Evolutionary conservation across 1,284 basidiomycete species (phyloP), one percentile per base, ranked within the genome.

Genomic region (Ceratobasidium sp.): DNA sequence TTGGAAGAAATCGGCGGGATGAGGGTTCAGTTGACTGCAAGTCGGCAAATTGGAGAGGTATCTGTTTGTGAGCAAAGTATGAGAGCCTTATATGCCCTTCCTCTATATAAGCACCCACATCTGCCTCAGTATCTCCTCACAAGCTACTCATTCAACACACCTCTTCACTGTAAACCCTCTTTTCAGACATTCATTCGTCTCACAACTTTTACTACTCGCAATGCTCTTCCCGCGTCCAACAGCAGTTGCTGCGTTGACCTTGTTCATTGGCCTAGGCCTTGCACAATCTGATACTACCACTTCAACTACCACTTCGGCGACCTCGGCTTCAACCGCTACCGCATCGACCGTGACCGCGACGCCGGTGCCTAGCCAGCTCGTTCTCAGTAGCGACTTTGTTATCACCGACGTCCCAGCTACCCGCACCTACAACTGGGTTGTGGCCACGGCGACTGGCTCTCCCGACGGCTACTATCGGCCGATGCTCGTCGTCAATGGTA

Each of bases 401-500:
- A 69, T 69, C 52, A 69, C 65, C 39, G 21, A 69, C 23, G 53
- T 57, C 14, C 65, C 65, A 1, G 53, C 28, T 21, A 69, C 65
- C n/a, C 65, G 65, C 41, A 58, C 53, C 52, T 69, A 69, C 21
- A 48, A 69, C 39, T 69, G 65, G 65, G 30, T 30, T 14, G 53
- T 69, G 36, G 34, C 65, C 3, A 69, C 53, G 2, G 21, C 28
- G 23, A 58, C 52, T 4, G 72, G 74, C 8, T 53, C 75, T 0
- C 77, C 78, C 3, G 79, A 78, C 30, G 78, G 73, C 3, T 67
- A 78, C 32, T 62, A 34, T 16, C 78, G 77, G 41, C 70, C 71
- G 1, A 78, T 79, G 76, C 70, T 78, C 8, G 75, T 79, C 8
- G 76, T 80, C 52, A 81, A 80, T 62, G 78, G 79, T n/a, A 75